Conservation (phyloP, 2,329 filamentous ascomycete genomes). For the Ophiostoma triangulosporum region DNA sequence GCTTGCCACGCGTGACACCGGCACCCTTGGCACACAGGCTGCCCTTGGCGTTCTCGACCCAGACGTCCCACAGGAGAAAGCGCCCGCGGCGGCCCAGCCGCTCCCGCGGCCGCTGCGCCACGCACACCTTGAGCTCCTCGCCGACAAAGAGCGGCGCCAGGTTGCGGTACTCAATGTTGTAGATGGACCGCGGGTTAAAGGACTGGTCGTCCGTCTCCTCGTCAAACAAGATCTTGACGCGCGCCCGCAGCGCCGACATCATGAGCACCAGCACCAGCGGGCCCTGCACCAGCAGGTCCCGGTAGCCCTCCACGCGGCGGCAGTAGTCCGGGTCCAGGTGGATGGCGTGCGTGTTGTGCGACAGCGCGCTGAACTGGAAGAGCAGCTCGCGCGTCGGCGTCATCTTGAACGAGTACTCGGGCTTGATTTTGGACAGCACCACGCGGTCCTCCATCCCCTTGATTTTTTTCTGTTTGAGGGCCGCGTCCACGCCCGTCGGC, state of each 20-base stretch:
- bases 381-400: conserved; percentile 58
- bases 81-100: conserved; percentile 26
- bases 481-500: conserved; percentile 3
- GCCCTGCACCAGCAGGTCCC: conserved; percentile 69
- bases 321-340: conserved; percentile 68
- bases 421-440: conserved; percentile 3
- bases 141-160: conserved; percentile 65
- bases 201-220: not conserved
- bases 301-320: conserved; percentile 58
- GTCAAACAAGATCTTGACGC: conserved; percentile 27
- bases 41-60: conserved; percentile 49
- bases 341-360: conserved; percentile 84
- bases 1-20: conserved; percentile 10
- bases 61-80: conserved; percentile 41
- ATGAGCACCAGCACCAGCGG: conserved; percentile 69
- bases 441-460: not conserved
- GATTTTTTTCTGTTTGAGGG: not conserved
- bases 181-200: not conserved
- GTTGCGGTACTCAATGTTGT: conserved; percentile 54
- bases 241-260: conserved; percentile 47
- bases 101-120: conserved; percentile 32
- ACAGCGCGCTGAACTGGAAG: conserved; percentile 82
- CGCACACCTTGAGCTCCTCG: conserved; percentile 58
- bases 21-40: conserved; percentile 49
- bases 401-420: conserved; percentile 36